Conservation (phyloP, 495 filamentous ascomycete species). For the Penicillium dipodomyicola region DNA sequence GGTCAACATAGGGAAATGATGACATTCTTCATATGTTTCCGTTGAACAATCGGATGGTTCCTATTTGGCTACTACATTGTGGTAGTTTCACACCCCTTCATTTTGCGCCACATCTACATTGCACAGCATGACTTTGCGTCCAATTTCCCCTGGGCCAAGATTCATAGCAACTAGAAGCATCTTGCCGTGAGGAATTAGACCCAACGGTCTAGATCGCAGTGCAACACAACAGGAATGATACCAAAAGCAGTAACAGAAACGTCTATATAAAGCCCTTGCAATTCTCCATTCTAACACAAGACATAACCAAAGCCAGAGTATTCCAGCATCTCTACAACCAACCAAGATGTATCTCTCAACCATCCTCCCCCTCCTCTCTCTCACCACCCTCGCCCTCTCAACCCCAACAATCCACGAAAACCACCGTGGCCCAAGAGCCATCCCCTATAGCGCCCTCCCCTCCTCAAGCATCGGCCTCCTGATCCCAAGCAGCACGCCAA, state of each 20-base stretch:
- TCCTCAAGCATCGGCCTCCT: background rate
- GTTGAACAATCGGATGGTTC: background rate
- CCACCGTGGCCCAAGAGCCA: background rate
- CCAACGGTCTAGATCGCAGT: background rate
- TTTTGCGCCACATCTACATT: conserved; percentile 4
- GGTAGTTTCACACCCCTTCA: conserved; percentile 15
- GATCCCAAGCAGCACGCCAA: conserved; percentile 6
- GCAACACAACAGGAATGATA: conserved; percentile 4
- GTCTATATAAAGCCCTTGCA: background rate
- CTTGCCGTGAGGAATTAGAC: conserved; percentile 1
- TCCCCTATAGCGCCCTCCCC: conserved; percentile 12
- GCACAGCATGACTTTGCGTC: background rate
- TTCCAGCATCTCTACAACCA: background rate
- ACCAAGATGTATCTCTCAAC: conserved; percentile 16
- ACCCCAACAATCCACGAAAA: conserved; percentile 2
- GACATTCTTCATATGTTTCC: conserved; percentile 5
- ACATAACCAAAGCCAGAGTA: background rate
- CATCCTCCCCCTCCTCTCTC: conserved; percentile 3
- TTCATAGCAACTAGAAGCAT: background rate
- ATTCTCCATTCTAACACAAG: background rate
- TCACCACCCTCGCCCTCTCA: conserved; percentile 14
- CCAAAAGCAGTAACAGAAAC: background rate
- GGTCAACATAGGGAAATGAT: background rate
- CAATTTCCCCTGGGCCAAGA: background rate
- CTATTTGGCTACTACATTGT: conserved; percentile 5